A percentile compares a stretch with the other conserved stretches of the same genome.
These are phyloP conservation scores for Drechslera avenae DNA, from an alignment of 2,329 filamentous ascomycete genomes.

Conservation along the genomic window DNA sequence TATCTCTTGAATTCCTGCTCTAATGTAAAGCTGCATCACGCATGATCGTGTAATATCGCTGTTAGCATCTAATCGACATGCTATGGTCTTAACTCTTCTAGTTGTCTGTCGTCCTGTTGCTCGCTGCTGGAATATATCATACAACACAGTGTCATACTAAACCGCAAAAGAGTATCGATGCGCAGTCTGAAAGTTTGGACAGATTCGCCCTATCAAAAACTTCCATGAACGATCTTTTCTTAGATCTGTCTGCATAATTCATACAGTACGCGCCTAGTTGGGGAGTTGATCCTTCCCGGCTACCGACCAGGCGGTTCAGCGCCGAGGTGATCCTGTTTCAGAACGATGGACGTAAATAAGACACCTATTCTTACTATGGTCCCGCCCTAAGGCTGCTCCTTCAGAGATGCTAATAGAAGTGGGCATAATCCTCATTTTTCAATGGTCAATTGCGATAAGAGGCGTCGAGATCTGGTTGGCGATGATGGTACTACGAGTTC, in stretches of 20 bases:
- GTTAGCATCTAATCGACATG: no score
- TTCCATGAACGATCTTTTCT: constrained; percentile 8
- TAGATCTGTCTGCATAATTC: constrained; percentile 5
- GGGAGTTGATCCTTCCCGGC: background rate
- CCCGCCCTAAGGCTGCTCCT: background rate
- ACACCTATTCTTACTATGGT: constrained; percentile 1
- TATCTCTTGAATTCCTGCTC: no score
- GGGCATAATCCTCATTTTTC: no score
- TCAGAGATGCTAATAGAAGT: background rate
- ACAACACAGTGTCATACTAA: background rate
- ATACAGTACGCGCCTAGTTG: background rate
- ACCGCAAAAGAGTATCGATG: background rate
- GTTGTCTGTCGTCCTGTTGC: no score
- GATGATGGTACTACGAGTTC: no score
- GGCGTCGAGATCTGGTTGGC: no score
- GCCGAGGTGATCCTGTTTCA: background rate
- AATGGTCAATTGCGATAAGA: no score
- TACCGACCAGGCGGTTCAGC: background rate
- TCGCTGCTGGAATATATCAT: no score
- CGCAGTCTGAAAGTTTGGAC: no score
- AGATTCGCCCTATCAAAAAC: background rate
- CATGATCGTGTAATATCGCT: no score
- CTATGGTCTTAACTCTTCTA: no score
- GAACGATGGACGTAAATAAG: background rate
- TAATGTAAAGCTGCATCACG: no score